Percentiles rank a stretch among this genome's conserved stretches.
Evolutionary conservation across 2,329 filamentous ascomycete genomes (phyloP).

Genomic region (Scedosporium dehoogii): DNA sequence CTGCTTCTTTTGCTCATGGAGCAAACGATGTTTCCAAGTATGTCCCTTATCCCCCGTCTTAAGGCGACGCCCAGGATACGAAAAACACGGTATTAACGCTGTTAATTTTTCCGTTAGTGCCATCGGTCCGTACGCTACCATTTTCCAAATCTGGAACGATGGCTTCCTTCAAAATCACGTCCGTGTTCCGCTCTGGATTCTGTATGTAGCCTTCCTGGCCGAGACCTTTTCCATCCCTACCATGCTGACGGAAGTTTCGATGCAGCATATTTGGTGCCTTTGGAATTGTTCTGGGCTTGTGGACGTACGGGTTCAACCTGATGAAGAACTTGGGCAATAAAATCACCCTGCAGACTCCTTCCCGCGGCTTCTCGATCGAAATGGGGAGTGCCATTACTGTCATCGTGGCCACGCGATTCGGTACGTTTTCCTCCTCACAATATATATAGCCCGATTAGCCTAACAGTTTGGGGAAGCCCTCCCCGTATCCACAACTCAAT

Average conservation of each 20-base stretch:
- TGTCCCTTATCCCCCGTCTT: background rate
- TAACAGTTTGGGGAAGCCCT: conserved; percentile 37
- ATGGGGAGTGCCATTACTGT: conserved; percentile 52
- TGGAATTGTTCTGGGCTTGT: conserved; percentile 44
- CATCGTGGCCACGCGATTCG: conserved; percentile 49
- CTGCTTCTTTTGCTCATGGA: conserved; percentile 55
- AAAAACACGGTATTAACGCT: background rate
- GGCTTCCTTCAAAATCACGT: conserved; percentile 33
- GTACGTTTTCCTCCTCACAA: conserved; percentile 31
- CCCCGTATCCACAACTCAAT: conserved; percentile 56
- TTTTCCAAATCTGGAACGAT: conserved; percentile 49
- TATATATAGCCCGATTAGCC: background rate
- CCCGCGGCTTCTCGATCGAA: conserved; percentile 50
- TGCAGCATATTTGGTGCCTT: conserved; percentile 33
- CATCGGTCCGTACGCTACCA: conserved; percentile 52
- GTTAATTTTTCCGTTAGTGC: conserved; percentile 28
- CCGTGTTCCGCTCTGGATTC: conserved; percentile 49
- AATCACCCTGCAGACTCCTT: conserved; percentile 50
- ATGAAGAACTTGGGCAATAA: conserved; percentile 54
- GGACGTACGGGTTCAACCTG: conserved; percentile 54
- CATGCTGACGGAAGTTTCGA: background rate
- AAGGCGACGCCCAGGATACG: conserved; percentile 18
- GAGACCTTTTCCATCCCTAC: too few relatives aligned
- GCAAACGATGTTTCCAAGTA: conserved; percentile 50
- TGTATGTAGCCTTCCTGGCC: conserved; percentile 18